Evolutionary conservation across 1,284 basidiomycete genomes (phyloP), one percentile per base, ranked within the genome.

Genomic region (Cryptococcus sp.): DNA sequence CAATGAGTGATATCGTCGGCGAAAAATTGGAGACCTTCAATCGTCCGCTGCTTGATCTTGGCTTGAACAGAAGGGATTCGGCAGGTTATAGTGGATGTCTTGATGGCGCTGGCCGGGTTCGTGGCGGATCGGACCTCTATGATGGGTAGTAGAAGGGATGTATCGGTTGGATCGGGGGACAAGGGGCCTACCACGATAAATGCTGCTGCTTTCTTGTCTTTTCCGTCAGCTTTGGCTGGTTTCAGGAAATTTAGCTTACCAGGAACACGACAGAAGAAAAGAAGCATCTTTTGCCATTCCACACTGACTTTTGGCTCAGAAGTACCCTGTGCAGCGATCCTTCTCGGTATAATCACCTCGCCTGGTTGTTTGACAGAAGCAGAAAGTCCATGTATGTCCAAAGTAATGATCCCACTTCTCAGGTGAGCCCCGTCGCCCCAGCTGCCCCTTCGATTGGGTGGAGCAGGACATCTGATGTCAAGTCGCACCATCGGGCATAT

Each of bases 21-120:
- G 79, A 87, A 88, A 61, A 85, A 85, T 68, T 93, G 90, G 16
- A 96, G 69, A 11, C 82, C 82, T 66, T 93, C 88, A 7, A 91
- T 70, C 2, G 77, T 59, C 5, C 74, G 64, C 54, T 71, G 69
- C 3, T 82, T 79, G 46, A 91, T 63, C 46, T 82, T 76, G 19
- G 83, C 73, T 60, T 84, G 79, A 4, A 87, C 72, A 1, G 83
- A 84, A 11, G 90, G 88, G 22, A 91, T 72, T 40, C 82, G 77
- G 52, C 64, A 68, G 14, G 59, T 66, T 41, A 73, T 54, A 2
- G 50, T 41, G 40, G 61, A 56, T 10, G 64, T 69, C 42, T 64
- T 66, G 31, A 54, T 45, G 4, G 54, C 7, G 36, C 36, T 39
- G 7, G 7, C 7, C 5, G 36, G 36, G 46, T 2, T 45, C 22